phyloP scores from a whole-genome alignment of 306 rosid genomes.

The Nissolia schottii region DNA sequence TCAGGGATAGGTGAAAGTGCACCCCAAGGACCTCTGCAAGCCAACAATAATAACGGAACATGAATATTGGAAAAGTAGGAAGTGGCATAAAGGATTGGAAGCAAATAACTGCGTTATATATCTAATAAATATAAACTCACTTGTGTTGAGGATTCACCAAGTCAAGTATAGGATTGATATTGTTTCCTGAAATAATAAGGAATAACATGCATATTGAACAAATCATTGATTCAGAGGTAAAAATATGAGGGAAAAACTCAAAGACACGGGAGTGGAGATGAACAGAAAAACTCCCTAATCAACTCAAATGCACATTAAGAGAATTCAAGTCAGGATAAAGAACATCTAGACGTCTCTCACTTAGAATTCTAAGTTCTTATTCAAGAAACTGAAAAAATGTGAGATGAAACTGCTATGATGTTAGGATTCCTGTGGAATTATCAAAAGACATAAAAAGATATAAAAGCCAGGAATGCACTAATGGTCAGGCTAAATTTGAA shows the following conservation, averaged over 20 bases:
- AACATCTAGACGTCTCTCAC: neutral
- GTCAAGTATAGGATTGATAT: conserved; percentile 64
- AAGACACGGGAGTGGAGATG: neutral
- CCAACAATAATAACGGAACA: conserved; percentile 8
- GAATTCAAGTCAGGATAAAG: neutral
- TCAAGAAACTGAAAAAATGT: neutral
- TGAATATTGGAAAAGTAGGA: neutral
- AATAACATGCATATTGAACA: conserved; percentile 11
- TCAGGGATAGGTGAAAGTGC: conserved; percentile 96
- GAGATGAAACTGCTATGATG: neutral
- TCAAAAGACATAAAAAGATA: neutral
- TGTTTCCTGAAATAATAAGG: conserved; percentile 48
- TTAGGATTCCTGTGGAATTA: neutral
- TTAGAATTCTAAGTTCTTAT: neutral
- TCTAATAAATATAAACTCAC: conserved; percentile 48
- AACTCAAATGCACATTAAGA: conserved; percentile 3
- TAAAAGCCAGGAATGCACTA: neutral
- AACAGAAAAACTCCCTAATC: neutral
- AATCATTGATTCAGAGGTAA: neutral
- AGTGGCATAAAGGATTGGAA: neutral
- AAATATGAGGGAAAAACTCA: neutral
- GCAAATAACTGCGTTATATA: neutral
- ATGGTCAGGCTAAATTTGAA: neutral
- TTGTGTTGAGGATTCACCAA: conserved; percentile 81
- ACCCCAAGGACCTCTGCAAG: conserved; percentile 96